Evolutionary conservation across 2,329 filamentous ascomycete genomes (phyloP).

Genomic region (Whalleya microplaca): DNA sequence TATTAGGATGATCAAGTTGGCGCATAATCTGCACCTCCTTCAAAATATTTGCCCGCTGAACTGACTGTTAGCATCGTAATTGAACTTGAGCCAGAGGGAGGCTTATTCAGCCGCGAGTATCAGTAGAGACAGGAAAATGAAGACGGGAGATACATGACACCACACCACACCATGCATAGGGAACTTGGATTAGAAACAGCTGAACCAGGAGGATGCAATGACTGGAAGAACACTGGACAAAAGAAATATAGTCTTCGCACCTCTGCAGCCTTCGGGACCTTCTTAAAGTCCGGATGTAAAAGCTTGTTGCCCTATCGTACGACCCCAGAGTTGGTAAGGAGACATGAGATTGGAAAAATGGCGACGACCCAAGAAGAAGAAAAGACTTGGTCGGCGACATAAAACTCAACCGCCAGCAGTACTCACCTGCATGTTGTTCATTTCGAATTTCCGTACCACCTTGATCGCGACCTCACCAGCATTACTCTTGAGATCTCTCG

Average conservation of each 20-base stretch:
- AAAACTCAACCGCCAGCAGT: constrained; percentile 36
- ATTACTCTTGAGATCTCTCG: constrained; percentile 72
- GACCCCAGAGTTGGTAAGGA: constrained; percentile 58
- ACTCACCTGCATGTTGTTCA: constrained; percentile 98
- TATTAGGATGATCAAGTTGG: constrained; percentile 93
- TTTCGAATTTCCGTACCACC: constrained; percentile 97
- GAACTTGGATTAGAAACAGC: constrained; percentile 33
- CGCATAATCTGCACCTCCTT: constrained; percentile 99
- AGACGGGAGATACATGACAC: constrained; percentile 14
- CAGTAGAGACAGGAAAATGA: not conserved
- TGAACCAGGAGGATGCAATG: constrained; percentile 7
- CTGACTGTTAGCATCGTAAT: constrained; percentile 35
- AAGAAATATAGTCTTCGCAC: constrained; percentile 66
- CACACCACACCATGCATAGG: constrained; percentile 31
- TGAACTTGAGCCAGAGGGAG: constrained; percentile 1
- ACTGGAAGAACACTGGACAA: constrained; percentile 25
- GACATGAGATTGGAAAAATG: constrained; percentile 31
- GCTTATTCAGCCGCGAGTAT: not conserved
- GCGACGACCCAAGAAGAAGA: constrained; percentile 37
- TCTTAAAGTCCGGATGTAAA: constrained; percentile 95
- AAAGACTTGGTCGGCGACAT: constrained; percentile 28
- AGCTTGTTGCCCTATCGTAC: constrained; percentile 79
- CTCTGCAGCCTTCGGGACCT: constrained; percentile 94
- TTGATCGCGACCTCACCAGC: constrained; percentile 92
- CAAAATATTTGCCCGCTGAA: constrained; percentile 90